A percentile compares a stretch with the other conserved stretches of the same genome.
Evolutionary conservation across 164 flowering plant species (phyloP).

Genomic region (Amborella trichopoda): DNA sequence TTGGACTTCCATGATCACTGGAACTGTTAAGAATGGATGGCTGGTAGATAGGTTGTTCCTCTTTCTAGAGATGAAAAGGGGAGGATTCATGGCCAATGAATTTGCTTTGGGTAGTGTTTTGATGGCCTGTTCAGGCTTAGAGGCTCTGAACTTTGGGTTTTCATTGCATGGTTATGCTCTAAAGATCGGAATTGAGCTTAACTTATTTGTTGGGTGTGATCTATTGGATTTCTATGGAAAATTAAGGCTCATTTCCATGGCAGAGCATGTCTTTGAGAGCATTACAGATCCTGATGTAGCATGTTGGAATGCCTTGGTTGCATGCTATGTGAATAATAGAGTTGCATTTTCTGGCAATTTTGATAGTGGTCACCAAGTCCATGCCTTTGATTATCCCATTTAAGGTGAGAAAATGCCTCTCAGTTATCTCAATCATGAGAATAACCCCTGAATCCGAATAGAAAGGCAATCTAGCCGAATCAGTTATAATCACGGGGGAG

Average conservation of each 20-base stretch:
- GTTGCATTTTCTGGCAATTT: too few relatives aligned
- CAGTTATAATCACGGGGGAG: too few relatives aligned
- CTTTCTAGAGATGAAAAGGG: conserved; percentile 22
- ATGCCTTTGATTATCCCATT: too few relatives aligned
- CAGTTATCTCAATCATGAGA: too few relatives aligned
- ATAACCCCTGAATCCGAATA: too few relatives aligned
- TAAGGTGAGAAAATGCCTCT: too few relatives aligned
- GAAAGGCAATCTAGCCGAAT: too few relatives aligned
- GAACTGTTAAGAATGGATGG: conserved; percentile 23
- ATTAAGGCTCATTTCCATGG: conserved; percentile 20
- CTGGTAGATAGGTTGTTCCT: conserved; percentile 20
- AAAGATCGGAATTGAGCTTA: conserved; percentile 27
- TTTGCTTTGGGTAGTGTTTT: conserved; percentile 35
- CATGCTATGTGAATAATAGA: conserved; percentile 35
- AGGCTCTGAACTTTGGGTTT: conserved; percentile 14
- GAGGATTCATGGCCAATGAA: conserved; percentile 33
- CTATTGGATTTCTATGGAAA: conserved; percentile 28
- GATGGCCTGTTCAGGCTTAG: conserved; percentile 16
- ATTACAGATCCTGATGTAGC: conserved; percentile 20
- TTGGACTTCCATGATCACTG: conserved; percentile 40
- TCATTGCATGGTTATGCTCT: conserved; percentile 27
- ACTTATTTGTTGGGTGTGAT: conserved; percentile 29
- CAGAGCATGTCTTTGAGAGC: conserved; percentile 19
- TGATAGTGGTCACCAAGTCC: too few relatives aligned
- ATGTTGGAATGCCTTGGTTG: conserved; percentile 51